These are phyloP conservation scores for Ustilago trichophora DNA, from an alignment of 1,284 basidiomycete genomes.

Conservation along the genomic window DNA sequence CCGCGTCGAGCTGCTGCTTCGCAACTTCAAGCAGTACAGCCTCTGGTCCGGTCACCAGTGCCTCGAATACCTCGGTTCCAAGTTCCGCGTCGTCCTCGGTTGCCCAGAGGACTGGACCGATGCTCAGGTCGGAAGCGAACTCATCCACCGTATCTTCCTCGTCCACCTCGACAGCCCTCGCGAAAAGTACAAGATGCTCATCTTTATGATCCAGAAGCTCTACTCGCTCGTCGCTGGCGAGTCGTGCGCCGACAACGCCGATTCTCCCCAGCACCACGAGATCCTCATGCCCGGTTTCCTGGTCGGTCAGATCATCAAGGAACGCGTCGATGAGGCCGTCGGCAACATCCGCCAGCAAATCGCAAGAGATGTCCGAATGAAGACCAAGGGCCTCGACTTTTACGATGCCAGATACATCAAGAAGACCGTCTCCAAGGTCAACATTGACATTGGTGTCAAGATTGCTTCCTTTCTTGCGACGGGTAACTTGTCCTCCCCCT, in stretches of 20 bases:
- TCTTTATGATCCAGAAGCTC: constrained; percentile 97
- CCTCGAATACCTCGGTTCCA: constrained; percentile 95
- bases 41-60: constrained; percentile 92
- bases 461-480: constrained; percentile 96
- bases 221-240: constrained; percentile 90
- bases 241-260: constrained; percentile 94
- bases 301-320: constrained; percentile 98
- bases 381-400: constrained; percentile 79
- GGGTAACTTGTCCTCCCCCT: constrained; percentile 92
- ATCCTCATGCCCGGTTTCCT: constrained; percentile 91
- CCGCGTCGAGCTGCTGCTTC: constrained; percentile 94
- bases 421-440: constrained; percentile 80
- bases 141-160: constrained; percentile 86
- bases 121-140: constrained; percentile 80
- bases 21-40: constrained; percentile 84
- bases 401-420: constrained; percentile 84
- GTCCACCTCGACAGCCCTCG: constrained; percentile 89
- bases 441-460: constrained; percentile 89
- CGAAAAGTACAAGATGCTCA: constrained; percentile 95
- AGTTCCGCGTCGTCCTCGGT: constrained; percentile 91
- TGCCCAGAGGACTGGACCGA: constrained; percentile 95
- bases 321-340: constrained; percentile 90
- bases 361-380: constrained; percentile 78
- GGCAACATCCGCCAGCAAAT: constrained; percentile 80
- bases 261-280: constrained; percentile 98